phyloP scores from a whole-genome alignment of 1,139 yeast genomes.

The Maudiozyma humilis region DNA sequence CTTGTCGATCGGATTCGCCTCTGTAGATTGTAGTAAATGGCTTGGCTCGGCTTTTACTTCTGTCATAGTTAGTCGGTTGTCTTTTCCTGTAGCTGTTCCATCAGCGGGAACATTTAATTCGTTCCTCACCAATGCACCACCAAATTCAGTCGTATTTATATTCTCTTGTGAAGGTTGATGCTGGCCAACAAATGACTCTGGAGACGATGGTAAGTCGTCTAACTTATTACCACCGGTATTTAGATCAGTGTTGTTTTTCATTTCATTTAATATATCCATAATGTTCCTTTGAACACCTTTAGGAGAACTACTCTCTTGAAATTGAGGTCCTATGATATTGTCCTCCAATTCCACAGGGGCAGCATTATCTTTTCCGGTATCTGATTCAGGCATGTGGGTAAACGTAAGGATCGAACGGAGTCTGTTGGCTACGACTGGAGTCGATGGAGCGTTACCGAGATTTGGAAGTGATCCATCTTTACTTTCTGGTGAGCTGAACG shows the following conservation, averaged over 20 bases:
- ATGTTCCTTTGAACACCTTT: conserved; percentile 22
- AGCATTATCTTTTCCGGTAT: conserved; percentile 6
- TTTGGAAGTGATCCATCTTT: conserved; percentile 9
- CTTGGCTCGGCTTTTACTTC: no score
- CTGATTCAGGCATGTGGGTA: conserved; percentile 12
- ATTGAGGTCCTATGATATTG: conserved; percentile 4
- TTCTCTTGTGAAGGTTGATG: no score
- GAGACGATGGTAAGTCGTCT: conserved; percentile 19
- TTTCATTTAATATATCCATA: conserved; percentile 25
- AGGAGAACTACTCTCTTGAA: neutral
- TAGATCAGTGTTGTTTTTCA: conserved; percentile 15
- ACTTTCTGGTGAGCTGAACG: conserved; percentile 15
- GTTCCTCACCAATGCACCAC: no score
- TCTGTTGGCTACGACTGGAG: conserved; percentile 25
- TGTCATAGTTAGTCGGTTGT: no score
- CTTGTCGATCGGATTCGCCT: no score
- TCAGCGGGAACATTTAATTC: no score
- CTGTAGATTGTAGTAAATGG: no score
- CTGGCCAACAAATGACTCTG: conserved; percentile 8
- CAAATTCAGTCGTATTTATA: no score
- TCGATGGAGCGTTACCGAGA: conserved; percentile 24
- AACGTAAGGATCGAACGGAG: conserved; percentile 24
- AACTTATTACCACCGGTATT: conserved; percentile 8
- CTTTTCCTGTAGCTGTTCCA: no score
- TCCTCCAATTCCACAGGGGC: neutral